Evolutionary conservation across 2,329 filamentous ascomycete genomes (phyloP).

Genomic region (Neocatenulostroma microsporum): DNA sequence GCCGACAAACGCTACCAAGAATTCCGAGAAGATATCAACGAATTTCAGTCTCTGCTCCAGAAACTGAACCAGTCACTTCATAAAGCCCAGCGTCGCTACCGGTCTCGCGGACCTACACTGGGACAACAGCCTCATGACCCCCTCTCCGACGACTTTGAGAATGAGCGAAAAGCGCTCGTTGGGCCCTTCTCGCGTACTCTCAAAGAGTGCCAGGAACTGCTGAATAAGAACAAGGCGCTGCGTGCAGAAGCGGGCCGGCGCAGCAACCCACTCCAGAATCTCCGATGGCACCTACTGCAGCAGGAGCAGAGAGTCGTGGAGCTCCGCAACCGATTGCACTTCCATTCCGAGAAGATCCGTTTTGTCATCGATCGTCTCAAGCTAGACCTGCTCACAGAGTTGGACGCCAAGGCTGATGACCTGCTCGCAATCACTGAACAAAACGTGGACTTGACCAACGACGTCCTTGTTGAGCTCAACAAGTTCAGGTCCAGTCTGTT

Average conservation of each 20-base stretch:
- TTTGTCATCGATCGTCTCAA: constrained; percentile 15
- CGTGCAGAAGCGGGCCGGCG: constrained; percentile 6
- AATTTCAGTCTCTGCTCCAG: constrained; percentile 13
- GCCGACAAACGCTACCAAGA: constrained; percentile 16
- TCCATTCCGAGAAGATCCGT: constrained; percentile 17
- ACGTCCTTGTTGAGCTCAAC: constrained; percentile 12
- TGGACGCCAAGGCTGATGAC: constrained; percentile 15
- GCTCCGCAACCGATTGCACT: constrained; percentile 16
- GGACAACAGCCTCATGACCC: constrained; percentile 10
- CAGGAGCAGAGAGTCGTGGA: constrained; percentile 14
- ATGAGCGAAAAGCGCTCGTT: constrained; percentile 13
- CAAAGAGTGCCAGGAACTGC: constrained; percentile 16
- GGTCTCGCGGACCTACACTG: constrained; percentile 5
- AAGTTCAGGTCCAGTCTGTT: constrained; percentile 9
- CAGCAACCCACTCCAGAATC: constrained; percentile 14
- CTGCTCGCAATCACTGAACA: constrained; percentile 14
- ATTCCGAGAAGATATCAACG: constrained; percentile 17
- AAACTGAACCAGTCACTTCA: constrained; percentile 12
- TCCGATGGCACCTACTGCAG: constrained; percentile 12
- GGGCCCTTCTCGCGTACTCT: constrained; percentile 17
- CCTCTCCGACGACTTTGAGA: constrained; percentile 13
- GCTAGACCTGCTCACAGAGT: constrained; percentile 13
- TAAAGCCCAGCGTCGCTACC: constrained; percentile 12
- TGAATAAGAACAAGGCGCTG: constrained; percentile 15
- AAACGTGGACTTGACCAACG: constrained; percentile 7